These are phyloP conservation scores for Calcarisporium arbuscula DNA, from an alignment of 2,329 filamentous ascomycete species.

Conservation along the genomic window DNA sequence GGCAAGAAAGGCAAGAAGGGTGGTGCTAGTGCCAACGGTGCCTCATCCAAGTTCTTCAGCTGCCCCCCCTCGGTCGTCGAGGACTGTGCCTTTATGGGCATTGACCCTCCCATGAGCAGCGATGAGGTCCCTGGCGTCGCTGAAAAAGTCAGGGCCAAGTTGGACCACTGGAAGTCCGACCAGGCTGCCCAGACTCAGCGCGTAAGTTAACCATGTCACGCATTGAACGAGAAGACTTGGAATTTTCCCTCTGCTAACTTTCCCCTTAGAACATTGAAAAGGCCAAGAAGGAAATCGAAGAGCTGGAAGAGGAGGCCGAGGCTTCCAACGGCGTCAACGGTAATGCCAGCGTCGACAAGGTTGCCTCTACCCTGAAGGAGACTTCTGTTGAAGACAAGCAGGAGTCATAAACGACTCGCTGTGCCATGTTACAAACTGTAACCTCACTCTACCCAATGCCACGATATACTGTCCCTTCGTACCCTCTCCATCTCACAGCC, in stretches of 20 bases:
- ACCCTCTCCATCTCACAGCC: no score
- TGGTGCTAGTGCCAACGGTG: conserved; percentile 38
- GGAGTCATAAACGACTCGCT: conserved; percentile 31
- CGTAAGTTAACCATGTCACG: conserved; percentile 47
- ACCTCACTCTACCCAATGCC: no score
- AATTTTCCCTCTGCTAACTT: conserved; percentile 20
- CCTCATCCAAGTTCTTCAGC: conserved; percentile 61
- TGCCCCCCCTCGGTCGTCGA: conserved; percentile 88
- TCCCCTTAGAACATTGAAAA: conserved; percentile 79
- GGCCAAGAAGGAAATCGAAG: conserved; percentile 91
- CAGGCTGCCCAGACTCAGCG: conserved; percentile 85
- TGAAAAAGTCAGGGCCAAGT: conserved; percentile 90
- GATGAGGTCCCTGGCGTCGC: conserved; percentile 71
- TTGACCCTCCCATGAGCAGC: conserved; percentile 83
- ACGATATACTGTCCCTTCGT: no score
- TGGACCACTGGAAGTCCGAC: conserved; percentile 84
- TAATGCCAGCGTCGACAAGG: conserved; percentile 46
- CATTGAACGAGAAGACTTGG: background rate
- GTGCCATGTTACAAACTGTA: background rate
- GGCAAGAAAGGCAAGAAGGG: conserved; percentile 79
- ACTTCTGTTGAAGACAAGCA: conserved; percentile 46
- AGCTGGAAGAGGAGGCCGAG: conserved; percentile 59
- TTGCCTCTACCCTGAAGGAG: conserved; percentile 45
- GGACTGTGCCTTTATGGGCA: conserved; percentile 74
- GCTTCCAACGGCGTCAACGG: conserved; percentile 34